Base-by-base conservation (phyloP, 2,329 filamentous ascomycete genomes). In the Beauveria medogensis region DNA sequence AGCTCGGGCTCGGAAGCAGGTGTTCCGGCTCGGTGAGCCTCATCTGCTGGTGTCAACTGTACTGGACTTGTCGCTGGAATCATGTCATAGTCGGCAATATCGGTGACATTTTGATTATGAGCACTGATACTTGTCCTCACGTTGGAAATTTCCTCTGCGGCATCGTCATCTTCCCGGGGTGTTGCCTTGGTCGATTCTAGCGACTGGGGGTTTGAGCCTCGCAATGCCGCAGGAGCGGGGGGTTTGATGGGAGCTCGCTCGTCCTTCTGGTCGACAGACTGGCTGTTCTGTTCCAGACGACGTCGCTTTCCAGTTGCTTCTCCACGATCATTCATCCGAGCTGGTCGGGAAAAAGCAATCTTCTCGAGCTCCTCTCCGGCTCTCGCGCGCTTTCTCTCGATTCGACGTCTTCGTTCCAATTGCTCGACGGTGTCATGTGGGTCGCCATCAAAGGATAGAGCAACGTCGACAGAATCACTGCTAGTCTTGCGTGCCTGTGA, bases 341-440 rank as follows among this genome's bases (percentile, higher is more conserved):
- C 53, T 26, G 65, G 65, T 7, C 69, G 68, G 9, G 66, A 64
- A 5, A 80, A 70, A 56, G 69, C 74, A n/a, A 81, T 76, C 12
- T 69, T 72, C 1, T 71, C 72, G 62, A 81, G 71, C 40, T 75
- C 71, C 62, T 74, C 71, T 1, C 73, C 70, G 3, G 75, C 78
- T 24, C 73, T 69, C 1, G 75, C 72, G 41, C 74, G 73, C 58
- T 73, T 79, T 46, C 66, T 66, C 18, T 73, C 72, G 3, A 72
- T 76, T 41, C 67, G 72, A 28, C 71, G 73, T 8, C 69, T 72
- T 14, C 77, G 73, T n/a, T 73, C 69, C 48, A 72, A 63, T 50
- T 65, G 66, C 47, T 67, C 65, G 6, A 97, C 66, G 0, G 71
- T 65, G 55, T 75, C 71, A 51, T 76, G 71, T 3, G 72, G 71